A percentile compares a stretch with the other conserved stretches of the same genome.
These are phyloP conservation scores for Aspergillus puulaauensis DNA, from an alignment of 2,329 filamentous ascomycete species.

Conservation along the genomic window DNA sequence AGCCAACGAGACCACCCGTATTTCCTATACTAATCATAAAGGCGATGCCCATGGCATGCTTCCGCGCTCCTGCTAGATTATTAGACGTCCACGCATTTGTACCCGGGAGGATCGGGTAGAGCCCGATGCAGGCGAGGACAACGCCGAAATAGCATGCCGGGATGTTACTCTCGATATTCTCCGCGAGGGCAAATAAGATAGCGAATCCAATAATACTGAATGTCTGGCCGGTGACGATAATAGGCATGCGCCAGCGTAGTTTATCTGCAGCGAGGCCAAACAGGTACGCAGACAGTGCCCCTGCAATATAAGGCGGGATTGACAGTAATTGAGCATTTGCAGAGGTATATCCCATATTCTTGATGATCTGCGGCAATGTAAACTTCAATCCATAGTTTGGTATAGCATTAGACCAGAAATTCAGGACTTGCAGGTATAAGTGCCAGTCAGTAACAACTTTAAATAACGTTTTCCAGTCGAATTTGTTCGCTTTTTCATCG, in stretches of 20 bases:
- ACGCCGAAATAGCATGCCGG: too few species aligned
- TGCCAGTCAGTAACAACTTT: too few species aligned
- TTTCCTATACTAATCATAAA: slow-evolving; percentile 31
- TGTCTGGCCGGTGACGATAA: slow-evolving; percentile 26
- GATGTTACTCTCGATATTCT: too few species aligned
- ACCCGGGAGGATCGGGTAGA: slow-evolving; percentile 43
- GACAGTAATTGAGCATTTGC: slow-evolving; percentile 30
- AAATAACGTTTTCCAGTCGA: too few species aligned
- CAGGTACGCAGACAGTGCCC: slow-evolving; percentile 26
- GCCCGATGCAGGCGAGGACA: not conserved
- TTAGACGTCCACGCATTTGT: slow-evolving; percentile 45
- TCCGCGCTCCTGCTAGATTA: slow-evolving; percentile 40
- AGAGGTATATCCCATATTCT: slow-evolving; percentile 43
- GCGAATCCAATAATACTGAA: too few species aligned
- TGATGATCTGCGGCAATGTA: slow-evolving; percentile 41
- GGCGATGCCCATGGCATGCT: slow-evolving; percentile 44
- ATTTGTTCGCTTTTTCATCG: too few species aligned
- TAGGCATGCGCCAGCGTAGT: slow-evolving; percentile 41
- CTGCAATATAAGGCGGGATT: slow-evolving; percentile 35
- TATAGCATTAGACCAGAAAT: too few species aligned
- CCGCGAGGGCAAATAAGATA: too few species aligned
- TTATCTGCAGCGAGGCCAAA: slow-evolving; percentile 39
- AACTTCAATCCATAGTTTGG: slow-evolving; percentile 31
- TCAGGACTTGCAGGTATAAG: too few species aligned
- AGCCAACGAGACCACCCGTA: slow-evolving; percentile 38